Conservation (phyloP, 2,329 filamentous ascomycete genomes). For the Penicillium brevicompactum region DNA sequence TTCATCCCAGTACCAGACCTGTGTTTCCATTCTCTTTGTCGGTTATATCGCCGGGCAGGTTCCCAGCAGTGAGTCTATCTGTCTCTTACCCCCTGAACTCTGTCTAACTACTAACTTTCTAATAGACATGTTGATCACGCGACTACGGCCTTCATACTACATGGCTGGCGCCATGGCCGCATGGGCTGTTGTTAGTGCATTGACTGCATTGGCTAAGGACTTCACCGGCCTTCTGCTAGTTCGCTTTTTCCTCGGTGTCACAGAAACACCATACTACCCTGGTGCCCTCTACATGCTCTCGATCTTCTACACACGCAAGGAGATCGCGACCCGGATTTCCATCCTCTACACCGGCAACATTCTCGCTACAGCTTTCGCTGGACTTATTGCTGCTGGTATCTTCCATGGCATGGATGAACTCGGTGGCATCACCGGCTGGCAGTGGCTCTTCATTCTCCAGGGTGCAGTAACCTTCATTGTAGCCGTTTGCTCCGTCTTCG, state of each 20-base stretch:
- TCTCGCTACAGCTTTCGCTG: slow-evolving; percentile 63
- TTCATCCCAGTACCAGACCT: slow-evolving; percentile 34
- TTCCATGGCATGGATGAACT: slow-evolving; percentile 60
- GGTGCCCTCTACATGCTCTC: slow-evolving; percentile 64
- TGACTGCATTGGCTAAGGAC: slow-evolving; percentile 38
- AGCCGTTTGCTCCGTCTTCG: slow-evolving; percentile 43
- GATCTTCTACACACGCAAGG: slow-evolving; percentile 66
- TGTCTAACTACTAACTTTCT: slow-evolving; percentile 1
- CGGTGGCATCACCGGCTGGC: slow-evolving; percentile 59
- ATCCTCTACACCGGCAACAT: slow-evolving; percentile 63
- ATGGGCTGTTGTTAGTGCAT: slow-evolving; percentile 33
- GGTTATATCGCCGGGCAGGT: slow-evolving; percentile 24
- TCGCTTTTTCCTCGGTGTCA: slow-evolving; percentile 41
- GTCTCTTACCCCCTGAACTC: background rate
- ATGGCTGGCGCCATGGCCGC: slow-evolving; percentile 39
- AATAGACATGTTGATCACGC: slow-evolving; percentile 35
- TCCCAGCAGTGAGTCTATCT: slow-evolving; percentile 18
- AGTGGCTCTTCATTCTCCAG: slow-evolving; percentile 46
- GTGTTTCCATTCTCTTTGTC: slow-evolving; percentile 28
- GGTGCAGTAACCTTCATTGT: slow-evolving; percentile 52
- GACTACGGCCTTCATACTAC: slow-evolving; percentile 46
- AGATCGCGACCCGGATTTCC: slow-evolving; percentile 58
- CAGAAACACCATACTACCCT: slow-evolving; percentile 55
- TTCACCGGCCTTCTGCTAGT: slow-evolving; percentile 43
- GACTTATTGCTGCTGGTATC: slow-evolving; percentile 61